These are phyloP conservation scores for Ceratobasidium theobromae DNA, from an alignment of 1,284 basidiomycete species.

Conservation along the genomic window DNA sequence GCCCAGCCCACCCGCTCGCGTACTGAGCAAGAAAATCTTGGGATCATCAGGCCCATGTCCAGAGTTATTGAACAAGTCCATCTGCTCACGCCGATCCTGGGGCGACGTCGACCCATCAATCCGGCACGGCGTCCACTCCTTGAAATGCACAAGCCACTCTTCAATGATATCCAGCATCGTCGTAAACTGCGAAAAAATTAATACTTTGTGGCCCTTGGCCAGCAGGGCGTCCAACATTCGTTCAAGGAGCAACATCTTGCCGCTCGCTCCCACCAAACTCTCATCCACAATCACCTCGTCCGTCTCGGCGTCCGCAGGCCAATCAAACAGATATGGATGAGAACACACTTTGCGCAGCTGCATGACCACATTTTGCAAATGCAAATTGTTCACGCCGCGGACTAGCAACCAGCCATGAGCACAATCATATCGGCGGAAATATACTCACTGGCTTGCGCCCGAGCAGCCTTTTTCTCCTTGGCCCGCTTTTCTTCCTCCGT, in stretches of 20 bases:
- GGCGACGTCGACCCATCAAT: slow-evolving; percentile 87
- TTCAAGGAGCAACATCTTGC: slow-evolving; percentile 96
- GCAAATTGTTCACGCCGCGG: slow-evolving; percentile 86
- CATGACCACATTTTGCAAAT: slow-evolving; percentile 92
- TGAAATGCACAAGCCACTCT: slow-evolving; percentile 84
- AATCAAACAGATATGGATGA: slow-evolving; percentile 91
- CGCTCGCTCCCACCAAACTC: slow-evolving; percentile 80
- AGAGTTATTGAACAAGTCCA: slow-evolving; percentile 81
- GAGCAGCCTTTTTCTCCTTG: slow-evolving; percentile 39
- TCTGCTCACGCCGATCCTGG: slow-evolving; percentile 78
- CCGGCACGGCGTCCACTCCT: slow-evolving; percentile 79
- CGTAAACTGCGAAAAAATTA: slow-evolving; percentile 92
- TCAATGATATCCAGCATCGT: slow-evolving; percentile 95
- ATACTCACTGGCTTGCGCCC: slow-evolving; percentile 46
- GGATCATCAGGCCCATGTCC: slow-evolving; percentile 66
- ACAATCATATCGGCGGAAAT: slow-evolving; percentile 37
- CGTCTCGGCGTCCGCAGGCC: slow-evolving; percentile 72
- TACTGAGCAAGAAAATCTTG: slow-evolving; percentile 85
- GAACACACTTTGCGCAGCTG: slow-evolving; percentile 82
- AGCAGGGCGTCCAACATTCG: slow-evolving; percentile 86
- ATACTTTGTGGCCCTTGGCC: slow-evolving; percentile 70
- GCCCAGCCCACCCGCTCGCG: slow-evolving; percentile 88
- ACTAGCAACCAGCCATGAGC: slow-evolving; percentile 48
- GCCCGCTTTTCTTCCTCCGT: slow-evolving; percentile 44
- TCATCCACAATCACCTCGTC: slow-evolving; percentile 64